Evolutionary conservation across 2,329 filamentous ascomycete genomes (phyloP).

Genomic region (Lasiodiplodia sp.): DNA sequence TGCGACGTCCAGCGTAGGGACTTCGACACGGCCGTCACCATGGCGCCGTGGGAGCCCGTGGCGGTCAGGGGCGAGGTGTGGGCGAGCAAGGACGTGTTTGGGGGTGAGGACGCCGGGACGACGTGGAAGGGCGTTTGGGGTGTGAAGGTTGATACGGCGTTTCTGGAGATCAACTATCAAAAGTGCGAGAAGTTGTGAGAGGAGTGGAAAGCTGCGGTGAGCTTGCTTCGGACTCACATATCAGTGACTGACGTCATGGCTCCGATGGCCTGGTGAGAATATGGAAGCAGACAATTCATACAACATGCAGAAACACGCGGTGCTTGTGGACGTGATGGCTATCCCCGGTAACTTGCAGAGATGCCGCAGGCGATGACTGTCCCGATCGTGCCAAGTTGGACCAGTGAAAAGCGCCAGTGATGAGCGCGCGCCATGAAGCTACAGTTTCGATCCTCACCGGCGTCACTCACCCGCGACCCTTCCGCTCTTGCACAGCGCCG

Average conservation of each 20-base stretch:
- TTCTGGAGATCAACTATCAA: conserved; percentile 51
- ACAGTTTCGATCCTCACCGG: not conserved
- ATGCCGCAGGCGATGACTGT: too few species aligned
- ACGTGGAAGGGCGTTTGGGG: conserved; percentile 44
- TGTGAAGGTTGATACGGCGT: conserved; percentile 47
- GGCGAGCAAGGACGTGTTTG: conserved; percentile 42
- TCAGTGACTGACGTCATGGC: too few species aligned
- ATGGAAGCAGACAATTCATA: too few species aligned
- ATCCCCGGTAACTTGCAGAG: too few species aligned
- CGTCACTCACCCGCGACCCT: not conserved
- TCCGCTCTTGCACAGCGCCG: not conserved
- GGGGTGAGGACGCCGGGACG: conserved; percentile 31
- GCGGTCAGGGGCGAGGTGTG: conserved; percentile 44
- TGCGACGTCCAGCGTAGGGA: conserved; percentile 57
- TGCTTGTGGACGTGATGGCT: too few species aligned
- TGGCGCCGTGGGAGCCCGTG: conserved; percentile 42
- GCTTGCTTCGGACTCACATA: too few species aligned
- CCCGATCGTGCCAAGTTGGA: not conserved
- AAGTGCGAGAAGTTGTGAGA: conserved; percentile 33
- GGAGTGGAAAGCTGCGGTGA: too few species aligned
- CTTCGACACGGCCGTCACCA: conserved; percentile 56
- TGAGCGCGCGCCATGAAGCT: not conserved
- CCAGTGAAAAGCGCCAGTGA: not conserved
- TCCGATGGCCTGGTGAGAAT: too few species aligned
- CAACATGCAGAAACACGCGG: too few species aligned